These are phyloP conservation scores for Tolypocladium ophioglossoides DNA, from an alignment of 2,329 filamentous ascomycete species.

Conservation along the genomic window DNA sequence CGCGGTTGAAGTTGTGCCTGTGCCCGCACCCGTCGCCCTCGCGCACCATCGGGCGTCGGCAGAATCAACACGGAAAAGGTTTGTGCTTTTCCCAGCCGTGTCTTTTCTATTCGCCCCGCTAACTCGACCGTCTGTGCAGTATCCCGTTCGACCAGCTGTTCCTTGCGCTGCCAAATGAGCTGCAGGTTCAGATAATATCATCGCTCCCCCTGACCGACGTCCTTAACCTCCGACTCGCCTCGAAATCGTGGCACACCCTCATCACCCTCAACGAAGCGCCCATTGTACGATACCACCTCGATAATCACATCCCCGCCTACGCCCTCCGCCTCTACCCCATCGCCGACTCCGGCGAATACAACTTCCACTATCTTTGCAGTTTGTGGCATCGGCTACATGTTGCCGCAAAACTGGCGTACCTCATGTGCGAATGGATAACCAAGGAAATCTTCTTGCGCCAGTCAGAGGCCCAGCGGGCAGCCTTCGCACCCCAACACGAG, in stretches of 20 bases:
- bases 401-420: conserved; percentile 48
- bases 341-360: conserved; percentile 35
- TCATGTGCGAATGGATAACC: conserved; percentile 54
- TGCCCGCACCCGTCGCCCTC: conserved; percentile 5
- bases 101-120: conserved; percentile 2
- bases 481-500: conserved; percentile 51
- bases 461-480: conserved; percentile 40
- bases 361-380: conserved; percentile 51
- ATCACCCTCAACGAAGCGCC: conserved; percentile 49
- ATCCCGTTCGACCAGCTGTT: conserved; percentile 47
- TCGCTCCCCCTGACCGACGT: conserved; percentile 50
- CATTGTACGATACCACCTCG: conserved; percentile 50
- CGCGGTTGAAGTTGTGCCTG: conserved; percentile 5
- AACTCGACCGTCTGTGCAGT: conserved; percentile 16
- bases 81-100: neutral
- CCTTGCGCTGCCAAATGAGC: conserved; percentile 45
- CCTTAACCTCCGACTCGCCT: conserved; percentile 47
- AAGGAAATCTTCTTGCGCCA: conserved; percentile 54
- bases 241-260: conserved; percentile 47
- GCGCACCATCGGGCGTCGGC: conserved; percentile 11
- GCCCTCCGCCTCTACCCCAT: conserved; percentile 48
- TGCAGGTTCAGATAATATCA: conserved; percentile 53
- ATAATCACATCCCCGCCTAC: conserved; percentile 49
- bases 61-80: conserved; percentile 23
- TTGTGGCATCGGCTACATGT: conserved; percentile 58